Base-by-base conservation (phyloP, 495 filamentous ascomycete species). In the Aspergillus hancockii region DNA sequence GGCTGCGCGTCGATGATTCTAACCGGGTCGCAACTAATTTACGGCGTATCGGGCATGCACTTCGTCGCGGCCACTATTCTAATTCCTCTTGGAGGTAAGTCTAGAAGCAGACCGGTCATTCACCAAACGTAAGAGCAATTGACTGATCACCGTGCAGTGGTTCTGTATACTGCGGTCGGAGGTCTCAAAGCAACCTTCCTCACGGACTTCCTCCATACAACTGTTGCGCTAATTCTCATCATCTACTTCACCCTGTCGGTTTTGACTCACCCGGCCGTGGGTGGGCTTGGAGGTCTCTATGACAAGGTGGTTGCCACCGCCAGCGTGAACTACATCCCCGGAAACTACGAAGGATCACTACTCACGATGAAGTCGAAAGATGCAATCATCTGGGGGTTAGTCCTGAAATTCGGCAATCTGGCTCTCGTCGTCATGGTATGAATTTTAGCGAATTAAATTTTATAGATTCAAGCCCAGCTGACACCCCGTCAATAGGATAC, bases 281-380 rank as follows among this genome's bases (percentile, higher is more conserved):
- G 74, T 10, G 74, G 72, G 0, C 54, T 75, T 16, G 28, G 59
- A 19, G 73, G 71, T 3, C 66, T 78, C 1, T 77, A 75, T 55
- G 74, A 79, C 28, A 76, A 74, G 54, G 59, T 79, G 0, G 52
- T 60, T 0, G 70, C 65, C 28, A 67, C 62, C 19, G 68, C 73
- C 0, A 58, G 51, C 36, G 71, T 75, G 21, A 74, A 72, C 31
- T 76, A 73, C 55, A 72, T 82, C 19, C 52, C 66, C 0, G 78
- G 78, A 2, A 82, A 82, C 46, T 80, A 75, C 31, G 49, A 76
- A 22, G 79, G 79, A 3, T 80, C 79, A 0, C 67, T 81, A 2
- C 66, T 82, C 3, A 78, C 78, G 0, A 74, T 82, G 63, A 82
- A 81, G 52, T 82, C 79, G 0, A 73, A 79, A n/a, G 68, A 71